Evolutionary conservation across 192 early-diverging fungal species (phyloP), one percentile per base, ranked within the genome.

Genomic region (Dimargaris verticillata): DNA sequence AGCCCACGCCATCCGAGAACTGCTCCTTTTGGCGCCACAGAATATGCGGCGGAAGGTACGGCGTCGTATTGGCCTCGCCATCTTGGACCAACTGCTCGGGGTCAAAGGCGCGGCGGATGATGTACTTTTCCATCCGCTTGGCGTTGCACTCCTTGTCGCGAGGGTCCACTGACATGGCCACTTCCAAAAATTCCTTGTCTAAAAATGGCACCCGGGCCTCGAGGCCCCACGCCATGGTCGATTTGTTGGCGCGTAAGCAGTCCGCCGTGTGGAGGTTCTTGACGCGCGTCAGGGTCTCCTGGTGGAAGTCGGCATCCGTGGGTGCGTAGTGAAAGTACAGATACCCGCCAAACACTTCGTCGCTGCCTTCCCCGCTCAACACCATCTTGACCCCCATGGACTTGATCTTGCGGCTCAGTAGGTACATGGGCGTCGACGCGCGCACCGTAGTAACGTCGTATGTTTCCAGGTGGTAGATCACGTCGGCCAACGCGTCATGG

Each of bases 341-440:
- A 76, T 98, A 98, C 17, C 95, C 95, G 63, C 90, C 95, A 80
- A 93, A 90, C 24, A 98, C 85, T 76, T 98, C 95, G 69, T 98
- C 95, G 49, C 84, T 74, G 57, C 95, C 95, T 70, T 98, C 95
- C 53, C 95, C 95, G 63, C 85, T 88, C 15, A 98, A 78, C 11
- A 98, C 95, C 95, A 98, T 98, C 83, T 98, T 98, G 72, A 98
- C 95, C 44, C 95, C 93, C 68, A 89, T 92, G 42, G 92, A 88
- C 73, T 93, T 98, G 81, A 98, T 95, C 78, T 93, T 95, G 63
- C 95, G 85, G 61, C 89, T 91, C 46, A 98, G 74, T 43, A 98
- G 81, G 75, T 96, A 98, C 95, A 98, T 98, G 61, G 95, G 95
- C n/a, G 95, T 98, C 25, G 89, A 92, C 3, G 95, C 95, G 48